A percentile compares a stretch with the other conserved stretches of the same genome.
phyloP scores from a whole-genome alignment of 495 filamentous ascomycete species.

The Penicillium odoratum region DNA sequence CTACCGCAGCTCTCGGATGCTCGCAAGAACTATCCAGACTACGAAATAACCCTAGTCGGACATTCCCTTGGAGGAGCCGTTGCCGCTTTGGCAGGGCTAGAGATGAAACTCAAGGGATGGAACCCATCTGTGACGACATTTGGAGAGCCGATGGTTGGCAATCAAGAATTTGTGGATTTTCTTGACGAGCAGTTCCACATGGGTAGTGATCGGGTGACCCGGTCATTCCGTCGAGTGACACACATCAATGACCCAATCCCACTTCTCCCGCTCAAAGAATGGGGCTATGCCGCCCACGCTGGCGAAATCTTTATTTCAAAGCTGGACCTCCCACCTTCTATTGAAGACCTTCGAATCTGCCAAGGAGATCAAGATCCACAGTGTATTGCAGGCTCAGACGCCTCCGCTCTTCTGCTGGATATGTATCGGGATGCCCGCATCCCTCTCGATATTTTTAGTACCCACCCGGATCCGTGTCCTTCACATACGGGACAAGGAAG shows the following conservation, averaged over 20 bases:
- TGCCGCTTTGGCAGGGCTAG: constrained; percentile 80
- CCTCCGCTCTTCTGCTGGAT: constrained; percentile 3
- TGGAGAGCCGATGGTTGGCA: constrained; percentile 86
- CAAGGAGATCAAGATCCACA: constrained; percentile 64
- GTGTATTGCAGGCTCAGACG: constrained; percentile 63
- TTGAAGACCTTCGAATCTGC: constrained; percentile 70
- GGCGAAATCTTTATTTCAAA: constrained; percentile 86
- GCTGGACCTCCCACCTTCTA: constrained; percentile 60
- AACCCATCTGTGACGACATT: constrained; percentile 82
- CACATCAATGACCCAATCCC: constrained; percentile 88
- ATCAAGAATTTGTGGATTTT: constrained; percentile 66
- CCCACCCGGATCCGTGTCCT: constrained; percentile 1
- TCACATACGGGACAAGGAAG: neutral
- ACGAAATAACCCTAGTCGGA: constrained; percentile 75
- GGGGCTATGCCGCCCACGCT: constrained; percentile 82
- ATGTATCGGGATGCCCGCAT: constrained; percentile 16
- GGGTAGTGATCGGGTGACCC: constrained; percentile 4
- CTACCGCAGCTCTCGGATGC: constrained; percentile 58
- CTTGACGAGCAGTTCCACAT: constrained; percentile 66
- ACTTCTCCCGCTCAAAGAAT: constrained; percentile 77
- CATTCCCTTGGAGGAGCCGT: constrained; percentile 94
- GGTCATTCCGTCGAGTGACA: constrained; percentile 73
- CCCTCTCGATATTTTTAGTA: constrained; percentile 9
- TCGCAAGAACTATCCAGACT: constrained; percentile 60
- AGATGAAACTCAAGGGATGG: constrained; percentile 68